These are phyloP conservation scores for Suillus placidus DNA, from an alignment of 768 basidiomycete species.

Conservation along the genomic window DNA sequence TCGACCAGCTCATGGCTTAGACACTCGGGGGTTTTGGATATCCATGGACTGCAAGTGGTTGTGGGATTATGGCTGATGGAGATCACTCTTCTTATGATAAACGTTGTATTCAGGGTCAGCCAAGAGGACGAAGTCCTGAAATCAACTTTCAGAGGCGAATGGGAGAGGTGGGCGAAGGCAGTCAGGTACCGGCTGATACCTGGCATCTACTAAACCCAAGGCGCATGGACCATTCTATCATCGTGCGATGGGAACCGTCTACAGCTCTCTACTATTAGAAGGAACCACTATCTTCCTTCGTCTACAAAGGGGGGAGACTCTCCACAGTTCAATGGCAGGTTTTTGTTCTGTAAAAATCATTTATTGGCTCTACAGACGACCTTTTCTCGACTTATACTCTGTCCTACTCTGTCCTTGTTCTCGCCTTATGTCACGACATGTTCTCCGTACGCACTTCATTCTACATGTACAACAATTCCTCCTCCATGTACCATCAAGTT, in stretches of 20 bases:
- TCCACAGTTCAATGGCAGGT: background rate
- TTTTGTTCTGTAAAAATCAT: background rate
- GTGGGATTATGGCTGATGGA: background rate
- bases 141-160: background rate
- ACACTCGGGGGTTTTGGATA: background rate
- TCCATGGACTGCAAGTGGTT: background rate
- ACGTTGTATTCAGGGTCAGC: background rate
- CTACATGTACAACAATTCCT: background rate
- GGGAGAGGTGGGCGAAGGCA: conserved; percentile 23
- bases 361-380: background rate
- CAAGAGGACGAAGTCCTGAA: background rate
- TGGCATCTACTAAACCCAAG: conserved; percentile 26
- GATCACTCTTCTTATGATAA: background rate
- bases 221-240: too few relatives aligned
- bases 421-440: background rate
- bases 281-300: too few relatives aligned
- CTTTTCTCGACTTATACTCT: background rate
- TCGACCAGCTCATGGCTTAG: conserved; percentile 13
- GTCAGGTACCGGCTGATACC: conserved; percentile 38
- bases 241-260: background rate
- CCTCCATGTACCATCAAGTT: background rate
- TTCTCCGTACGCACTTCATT: background rate
- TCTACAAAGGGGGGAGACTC: background rate
- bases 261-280: background rate
- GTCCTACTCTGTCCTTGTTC: background rate